These are phyloP conservation scores for Calophaca sinica DNA, from an alignment of 306 rosid species.

Conservation along the genomic window DNA sequence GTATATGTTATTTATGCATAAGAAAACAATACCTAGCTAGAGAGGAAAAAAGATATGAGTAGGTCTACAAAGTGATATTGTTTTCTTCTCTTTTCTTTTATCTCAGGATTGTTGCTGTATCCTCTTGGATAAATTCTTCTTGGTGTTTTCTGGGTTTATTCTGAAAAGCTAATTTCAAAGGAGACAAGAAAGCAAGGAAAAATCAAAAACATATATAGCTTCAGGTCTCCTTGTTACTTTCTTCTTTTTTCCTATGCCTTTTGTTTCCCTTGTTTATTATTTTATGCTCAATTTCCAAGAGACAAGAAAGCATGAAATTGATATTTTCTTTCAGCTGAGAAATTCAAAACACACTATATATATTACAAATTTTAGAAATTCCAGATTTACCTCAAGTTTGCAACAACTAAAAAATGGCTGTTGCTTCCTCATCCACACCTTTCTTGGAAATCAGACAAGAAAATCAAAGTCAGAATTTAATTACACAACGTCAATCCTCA, in stretches of 20 bases:
- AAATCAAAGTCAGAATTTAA: slow-evolving; percentile 60
- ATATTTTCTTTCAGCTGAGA: neutral
- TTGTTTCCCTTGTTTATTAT: neutral
- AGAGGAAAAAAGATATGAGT: slow-evolving; percentile 8
- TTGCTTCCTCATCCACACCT: slow-evolving; percentile 72
- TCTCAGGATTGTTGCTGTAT: slow-evolving; percentile 65
- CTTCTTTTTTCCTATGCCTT: slow-evolving; percentile 26
- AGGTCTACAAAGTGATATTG: slow-evolving; percentile 47
- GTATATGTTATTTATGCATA: no score
- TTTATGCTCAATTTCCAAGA: neutral
- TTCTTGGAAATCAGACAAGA: slow-evolving; percentile 71
- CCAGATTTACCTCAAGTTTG: slow-evolving; percentile 47
- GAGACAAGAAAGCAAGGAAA: slow-evolving; percentile 39
- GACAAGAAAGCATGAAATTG: slow-evolving; percentile 35
- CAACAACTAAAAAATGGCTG: slow-evolving; percentile 63
- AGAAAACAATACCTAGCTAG: slow-evolving; percentile 45
- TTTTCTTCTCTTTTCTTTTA: slow-evolving; percentile 49
- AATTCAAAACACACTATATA: neutral
- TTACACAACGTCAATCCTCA: slow-evolving; percentile 54
- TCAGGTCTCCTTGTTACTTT: slow-evolving; percentile 43
- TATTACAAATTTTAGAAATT: neutral
- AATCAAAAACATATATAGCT: slow-evolving; percentile 9
- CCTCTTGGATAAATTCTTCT: slow-evolving; percentile 47
- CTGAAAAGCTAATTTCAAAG: slow-evolving; percentile 32
- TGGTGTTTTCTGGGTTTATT: slow-evolving; percentile 58